Percentiles rank a stretch among this genome's conserved stretches.
These are phyloP conservation scores for Centella asiatica DNA, from an alignment of 129 eudicot species.

Conservation along the genomic window DNA sequence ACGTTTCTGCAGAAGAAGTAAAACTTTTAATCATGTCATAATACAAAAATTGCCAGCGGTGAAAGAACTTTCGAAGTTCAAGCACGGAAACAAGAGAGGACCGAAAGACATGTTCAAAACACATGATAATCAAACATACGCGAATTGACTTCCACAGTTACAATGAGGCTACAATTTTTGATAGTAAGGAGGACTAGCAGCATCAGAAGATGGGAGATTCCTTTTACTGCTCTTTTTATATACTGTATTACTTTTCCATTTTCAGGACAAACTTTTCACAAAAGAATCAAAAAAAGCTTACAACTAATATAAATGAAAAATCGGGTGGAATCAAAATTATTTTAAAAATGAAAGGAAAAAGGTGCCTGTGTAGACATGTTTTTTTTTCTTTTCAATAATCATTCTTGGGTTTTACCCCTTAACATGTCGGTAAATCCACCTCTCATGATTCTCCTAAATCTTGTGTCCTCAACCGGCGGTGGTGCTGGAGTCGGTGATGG, in stretches of 20 bases:
- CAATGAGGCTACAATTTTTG: too few species aligned
- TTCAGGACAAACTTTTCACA: background rate
- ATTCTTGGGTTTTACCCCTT: slow-evolving; percentile 47
- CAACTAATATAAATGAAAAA: background rate
- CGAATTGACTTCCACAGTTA: too few species aligned
- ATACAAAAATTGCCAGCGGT: too few species aligned
- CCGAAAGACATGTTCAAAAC: too few species aligned
- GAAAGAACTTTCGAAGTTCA: too few species aligned
- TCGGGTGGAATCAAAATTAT: background rate
- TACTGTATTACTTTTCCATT: background rate
- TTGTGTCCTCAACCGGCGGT: slow-evolving; percentile 67
- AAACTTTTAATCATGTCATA: too few species aligned
- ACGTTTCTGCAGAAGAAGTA: too few species aligned
- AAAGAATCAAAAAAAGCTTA: background rate
- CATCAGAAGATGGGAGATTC: background rate
- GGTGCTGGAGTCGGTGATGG: slow-evolving; percentile 26
- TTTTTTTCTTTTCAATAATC: too few species aligned
- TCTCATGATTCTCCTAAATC: slow-evolving; percentile 82
- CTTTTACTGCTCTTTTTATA: background rate
- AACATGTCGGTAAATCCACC: slow-evolving; percentile 85
- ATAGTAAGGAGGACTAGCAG: too few species aligned
- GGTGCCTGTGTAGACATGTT: background rate
- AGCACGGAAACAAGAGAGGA: too few species aligned
- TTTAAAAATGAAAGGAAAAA: background rate
- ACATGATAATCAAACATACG: too few species aligned